Conservation (phyloP, 2,329 filamentous ascomycete genomes). For the Chlorencoelia australis region DNA sequence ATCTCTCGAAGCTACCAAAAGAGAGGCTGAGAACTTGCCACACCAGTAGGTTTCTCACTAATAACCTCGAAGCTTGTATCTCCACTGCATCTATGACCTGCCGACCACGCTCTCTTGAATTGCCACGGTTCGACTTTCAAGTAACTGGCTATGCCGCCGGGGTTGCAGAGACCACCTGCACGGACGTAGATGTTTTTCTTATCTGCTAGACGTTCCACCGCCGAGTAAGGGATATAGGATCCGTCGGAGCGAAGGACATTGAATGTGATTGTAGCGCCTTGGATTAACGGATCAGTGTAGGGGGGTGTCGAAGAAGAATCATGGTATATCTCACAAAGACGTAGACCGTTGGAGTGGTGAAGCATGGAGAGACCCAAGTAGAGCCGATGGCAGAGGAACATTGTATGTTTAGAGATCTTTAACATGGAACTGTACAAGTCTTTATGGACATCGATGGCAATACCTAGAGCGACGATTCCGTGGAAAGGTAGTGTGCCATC, state of each 20-base stretch:
- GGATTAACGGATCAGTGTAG: conserved; percentile 24
- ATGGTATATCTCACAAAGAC: conserved; percentile 24
- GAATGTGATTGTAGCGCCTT: conserved; percentile 71
- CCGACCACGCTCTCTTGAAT: conserved; percentile 72
- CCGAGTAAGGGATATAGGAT: conserved; percentile 65
- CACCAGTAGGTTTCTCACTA: conserved; percentile 75
- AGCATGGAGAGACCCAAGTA: conserved; percentile 47
- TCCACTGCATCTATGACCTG: conserved; percentile 73
- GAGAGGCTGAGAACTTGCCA: no score
- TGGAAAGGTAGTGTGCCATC: conserved; percentile 89
- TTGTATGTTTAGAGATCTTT: conserved; percentile 59
- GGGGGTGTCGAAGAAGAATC: conserved; percentile 25
- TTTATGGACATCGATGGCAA: conserved; percentile 59
- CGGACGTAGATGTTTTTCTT: conserved; percentile 75
- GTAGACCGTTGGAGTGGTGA: conserved; percentile 50
- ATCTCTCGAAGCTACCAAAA: no score
- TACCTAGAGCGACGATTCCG: conserved; percentile 71
- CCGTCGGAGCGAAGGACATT: conserved; percentile 64
- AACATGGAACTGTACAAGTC: conserved; percentile 62
- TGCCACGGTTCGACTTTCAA: conserved; percentile 68
- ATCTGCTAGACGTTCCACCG: conserved; percentile 76
- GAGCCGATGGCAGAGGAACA: conserved; percentile 50
- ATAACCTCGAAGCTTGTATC: conserved; percentile 62
- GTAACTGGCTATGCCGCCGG: conserved; percentile 67
- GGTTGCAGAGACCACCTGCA: conserved; percentile 84